phyloP scores from a whole-genome alignment of 805 yeast genomes.

The Candida broadrunensis region DNA sequence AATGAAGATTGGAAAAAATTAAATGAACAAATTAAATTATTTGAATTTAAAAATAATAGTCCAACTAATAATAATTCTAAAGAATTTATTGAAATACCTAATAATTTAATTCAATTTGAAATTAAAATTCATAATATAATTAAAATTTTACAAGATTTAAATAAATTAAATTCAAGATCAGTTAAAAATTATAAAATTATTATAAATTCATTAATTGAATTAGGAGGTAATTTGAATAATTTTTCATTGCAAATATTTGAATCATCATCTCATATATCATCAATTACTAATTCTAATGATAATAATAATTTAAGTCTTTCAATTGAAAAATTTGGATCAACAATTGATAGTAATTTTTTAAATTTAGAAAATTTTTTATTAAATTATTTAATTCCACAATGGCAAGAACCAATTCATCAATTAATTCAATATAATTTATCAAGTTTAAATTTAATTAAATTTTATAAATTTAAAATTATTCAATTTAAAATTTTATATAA shows the following conservation, averaged over 20 bases:
- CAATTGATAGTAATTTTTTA: constrained; percentile 48
- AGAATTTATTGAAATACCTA: constrained; percentile 24
- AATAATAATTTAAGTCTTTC: constrained; percentile 24
- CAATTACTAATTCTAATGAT: constrained; percentile 1
- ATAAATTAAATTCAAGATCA: constrained; percentile 33
- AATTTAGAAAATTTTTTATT: constrained; percentile 45
- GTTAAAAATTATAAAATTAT: constrained; percentile 38
- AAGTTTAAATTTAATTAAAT: constrained; percentile 43
- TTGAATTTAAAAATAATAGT: constrained; percentile 12
- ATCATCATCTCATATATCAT: constrained; percentile 9
- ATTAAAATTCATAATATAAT: constrained; percentile 29
- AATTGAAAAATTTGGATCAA: constrained; percentile 53
- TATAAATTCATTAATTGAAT: constrained; percentile 41
- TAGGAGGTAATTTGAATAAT: constrained; percentile 57
- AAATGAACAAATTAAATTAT: constrained; percentile 29
- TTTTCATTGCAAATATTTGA: constrained; percentile 46
- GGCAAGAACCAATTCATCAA: constrained; percentile 53
- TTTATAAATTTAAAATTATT: constrained; percentile 50
- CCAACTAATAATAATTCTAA: constrained; percentile 2
- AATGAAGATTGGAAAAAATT: constrained; percentile 33
- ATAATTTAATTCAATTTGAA: constrained; percentile 30
- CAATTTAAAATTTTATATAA: constrained; percentile 43
- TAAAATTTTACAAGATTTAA: constrained; percentile 31
- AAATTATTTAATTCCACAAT: constrained; percentile 33
- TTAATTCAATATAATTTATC: constrained; percentile 42